Base-by-base conservation (phyloP, 2,329 filamentous ascomycete genomes). In the Tolypocladium sp. region DNA sequence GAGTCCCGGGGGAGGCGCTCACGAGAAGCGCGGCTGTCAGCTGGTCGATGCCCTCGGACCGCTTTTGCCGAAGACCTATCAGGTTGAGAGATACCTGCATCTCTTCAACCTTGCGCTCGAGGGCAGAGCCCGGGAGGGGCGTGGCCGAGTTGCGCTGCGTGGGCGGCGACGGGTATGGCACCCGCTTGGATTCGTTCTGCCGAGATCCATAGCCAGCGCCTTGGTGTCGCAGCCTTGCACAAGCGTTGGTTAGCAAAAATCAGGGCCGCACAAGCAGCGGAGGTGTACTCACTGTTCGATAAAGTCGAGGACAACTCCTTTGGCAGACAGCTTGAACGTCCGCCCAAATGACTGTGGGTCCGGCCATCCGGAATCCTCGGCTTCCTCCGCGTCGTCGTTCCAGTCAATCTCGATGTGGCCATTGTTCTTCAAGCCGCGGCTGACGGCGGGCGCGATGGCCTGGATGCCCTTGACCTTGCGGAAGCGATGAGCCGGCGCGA, bases 281-380 rank as follows among this genome's bases (percentile, higher is more conserved):
- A 37, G 22, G 33, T 2, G 17, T 30, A 76, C 82, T 72, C 71
- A 85, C 82, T 80, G 78, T 60, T 82, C 77, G 55, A 96, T 84
- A 70, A 96, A 92, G 68, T 91, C 86, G 15, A 86, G 77, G 66
- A 88, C 82, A 64, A 92, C 79, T 41, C 86, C 85, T 66, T 79
- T 79, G 61, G 85, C 85, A 0, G 83, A 80, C 58, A 92, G 73
- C 61, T 83, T 83, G 70, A 87, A 87, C 27, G 84, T 76, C 35
- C 82, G 80, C n/a, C 88, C 88, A 67, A 84, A 87, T 20, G 82
- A 81, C 59, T 79, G 76, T 10, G 81, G 71, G 59, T 86, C 82
- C 58, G 79, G 81, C 76, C 87, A 86, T 38, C 79, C 80, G 49
- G 74, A 74, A 55, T 82, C 77, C 38, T 82, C 80, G 35, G 82